Base-by-base conservation (phyloP, 495 filamentous ascomycete species). In the Penicillium roqueforti region DNA sequence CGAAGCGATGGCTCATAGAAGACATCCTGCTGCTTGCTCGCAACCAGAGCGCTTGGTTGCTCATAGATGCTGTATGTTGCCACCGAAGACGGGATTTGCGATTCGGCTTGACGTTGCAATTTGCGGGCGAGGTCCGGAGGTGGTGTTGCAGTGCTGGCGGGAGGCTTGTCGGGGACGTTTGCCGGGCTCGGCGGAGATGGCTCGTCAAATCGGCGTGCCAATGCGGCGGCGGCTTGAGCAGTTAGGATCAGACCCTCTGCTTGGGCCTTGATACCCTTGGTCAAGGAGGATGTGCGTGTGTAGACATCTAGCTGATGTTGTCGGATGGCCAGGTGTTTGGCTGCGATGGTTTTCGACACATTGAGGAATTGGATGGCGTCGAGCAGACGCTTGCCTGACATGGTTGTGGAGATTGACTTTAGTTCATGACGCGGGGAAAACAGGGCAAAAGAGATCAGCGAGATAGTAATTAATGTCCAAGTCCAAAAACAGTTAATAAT, bases 261-360 rank as follows among this genome's bases (percentile, higher is more conserved):
- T 68, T 86, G 84, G 51, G 66, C 76, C 62, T 84, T 85, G 54
- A 87, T 70, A 8, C 82, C 80, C 59, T 84, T 83, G 16, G 83
- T 82, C 34, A 96, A 75, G 31, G 84, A 88, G 2, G 91, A 93
- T 8, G 87, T 89, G 54, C 79, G 80, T 47, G 77, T 83, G 67
- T 87, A 97, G 53, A 86, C 70, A 69, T 95, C 87, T 23, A 93
- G 69, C 67, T 97, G 91, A 51, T 82, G 78, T 37, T 80, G 76
- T 16, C 91, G 86, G 57, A 97, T 79, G 14, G 82, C 82, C 42
- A 89, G 70, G 71, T 97, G 93, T 71, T 90, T 89, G 58, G 79
- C 74, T 14, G 87, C 88, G 44, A 99, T 80, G 9, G 83, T 78
- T 41, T 83, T 83, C 52, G 89, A 86, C 63, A 88, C 92, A 75